These are phyloP conservation scores for Saccharomycopsis schoenii DNA, from an alignment of 805 yeast species.

Conservation along the genomic window DNA sequence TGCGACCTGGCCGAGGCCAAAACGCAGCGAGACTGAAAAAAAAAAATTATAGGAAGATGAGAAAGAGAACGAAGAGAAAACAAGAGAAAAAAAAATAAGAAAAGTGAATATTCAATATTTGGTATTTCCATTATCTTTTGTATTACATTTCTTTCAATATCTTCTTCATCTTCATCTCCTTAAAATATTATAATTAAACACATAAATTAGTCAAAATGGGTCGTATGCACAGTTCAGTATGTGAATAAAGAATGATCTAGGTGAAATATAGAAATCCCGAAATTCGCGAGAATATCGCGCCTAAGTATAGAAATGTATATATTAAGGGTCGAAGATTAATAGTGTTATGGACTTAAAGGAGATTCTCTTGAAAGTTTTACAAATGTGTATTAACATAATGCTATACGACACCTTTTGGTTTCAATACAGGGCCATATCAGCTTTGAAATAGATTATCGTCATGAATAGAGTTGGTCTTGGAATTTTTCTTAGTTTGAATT, in stretches of 20 bases:
- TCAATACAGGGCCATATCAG: not conserved
- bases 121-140: not conserved
- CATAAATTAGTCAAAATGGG: constrained; percentile 70
- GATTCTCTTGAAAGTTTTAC: not conserved
- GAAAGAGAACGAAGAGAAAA: no score
- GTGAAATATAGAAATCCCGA: not conserved
- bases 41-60: no score
- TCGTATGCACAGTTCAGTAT: constrained; percentile 98
- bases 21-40: no score
- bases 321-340: constrained; percentile 9
- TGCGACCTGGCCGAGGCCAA: no score
- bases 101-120: not conserved
- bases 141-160: not conserved
- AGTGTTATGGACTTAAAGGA: constrained; percentile 4
- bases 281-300: not conserved
- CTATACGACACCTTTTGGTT: constrained; percentile 14
- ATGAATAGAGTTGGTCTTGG: not conserved
- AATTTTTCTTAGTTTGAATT: not conserved
- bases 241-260: constrained; percentile 30
- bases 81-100: not conserved
- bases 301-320: constrained; percentile 6
- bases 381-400: constrained; percentile 10
- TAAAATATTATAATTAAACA: not conserved
- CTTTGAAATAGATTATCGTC: not conserved
- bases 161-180: not conserved